A percentile compares a stretch with the other conserved stretches of the same genome.
These are phyloP conservation scores for Diphasiastrum complanatum DNA, from an alignment of 83 land plant genomes.

Conservation along the genomic window DNA sequence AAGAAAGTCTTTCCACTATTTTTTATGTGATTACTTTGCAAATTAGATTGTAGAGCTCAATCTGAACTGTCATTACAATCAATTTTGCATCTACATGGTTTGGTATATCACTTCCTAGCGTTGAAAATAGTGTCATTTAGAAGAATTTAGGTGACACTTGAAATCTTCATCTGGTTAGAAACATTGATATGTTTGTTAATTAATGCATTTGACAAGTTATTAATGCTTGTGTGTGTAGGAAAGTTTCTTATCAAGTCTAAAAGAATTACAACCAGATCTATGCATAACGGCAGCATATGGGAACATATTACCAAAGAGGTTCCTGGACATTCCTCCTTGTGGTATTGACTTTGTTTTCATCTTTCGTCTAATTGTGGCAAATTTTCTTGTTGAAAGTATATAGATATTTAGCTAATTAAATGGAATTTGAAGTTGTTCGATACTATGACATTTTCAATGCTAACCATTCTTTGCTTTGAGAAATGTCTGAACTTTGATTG, in stretches of 20 bases:
- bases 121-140: neutral
- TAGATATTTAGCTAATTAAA: no score
- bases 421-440: no score
- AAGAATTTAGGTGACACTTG: neutral
- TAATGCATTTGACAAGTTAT: neutral
- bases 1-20: no score
- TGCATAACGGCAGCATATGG: slow-evolving; percentile 99
- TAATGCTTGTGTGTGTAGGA: slow-evolving; percentile 45
- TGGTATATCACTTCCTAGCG: no score
- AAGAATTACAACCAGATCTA: slow-evolving; percentile 63
- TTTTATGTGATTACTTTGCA: no score
- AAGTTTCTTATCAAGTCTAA: slow-evolving; percentile 53
- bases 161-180: neutral
- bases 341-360: slow-evolving; percentile 37
- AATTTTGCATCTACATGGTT: no score
- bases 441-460: no score
- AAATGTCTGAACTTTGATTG: no score
- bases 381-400: no score
- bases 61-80: no score
- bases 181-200: neutral
- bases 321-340: slow-evolving; percentile 66
- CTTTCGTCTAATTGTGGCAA: neutral
- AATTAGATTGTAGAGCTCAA: no score
- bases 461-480: no score
- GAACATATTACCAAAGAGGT: slow-evolving; percentile 76